Percentiles rank a stretch among this genome's conserved stretches.
These are phyloP conservation scores for Xerophyta viscosa DNA, from an alignment of 106 monocot species.

Conservation along the genomic window DNA sequence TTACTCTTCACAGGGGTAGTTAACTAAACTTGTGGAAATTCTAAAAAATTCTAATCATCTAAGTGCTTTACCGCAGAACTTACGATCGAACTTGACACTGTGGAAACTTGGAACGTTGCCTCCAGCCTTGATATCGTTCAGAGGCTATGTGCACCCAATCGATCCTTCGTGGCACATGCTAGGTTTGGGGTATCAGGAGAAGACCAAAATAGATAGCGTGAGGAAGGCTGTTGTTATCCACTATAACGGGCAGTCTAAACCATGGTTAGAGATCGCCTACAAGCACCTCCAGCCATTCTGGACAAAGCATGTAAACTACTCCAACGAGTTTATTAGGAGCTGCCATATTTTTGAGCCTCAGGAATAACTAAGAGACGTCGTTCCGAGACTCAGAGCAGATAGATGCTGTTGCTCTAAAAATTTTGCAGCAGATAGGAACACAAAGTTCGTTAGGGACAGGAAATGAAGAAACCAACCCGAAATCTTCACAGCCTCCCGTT, in stretches of 20 bases:
- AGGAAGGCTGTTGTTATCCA: conserved; percentile 77
- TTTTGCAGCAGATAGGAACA: conserved; percentile 5
- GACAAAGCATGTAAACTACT: conserved; percentile 85
- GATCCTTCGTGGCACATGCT: conserved; percentile 90
- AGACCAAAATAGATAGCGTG: conserved; percentile 44
- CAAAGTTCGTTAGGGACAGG: neutral
- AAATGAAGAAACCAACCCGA: too few species aligned
- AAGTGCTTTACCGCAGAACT: conserved; percentile 47
- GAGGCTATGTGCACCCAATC: conserved; percentile 62
- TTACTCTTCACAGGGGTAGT: too few species aligned
- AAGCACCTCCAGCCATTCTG: conserved; percentile 81
- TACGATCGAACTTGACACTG: conserved; percentile 65
- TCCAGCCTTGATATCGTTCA: conserved; percentile 85
- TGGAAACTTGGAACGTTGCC: conserved; percentile 95
- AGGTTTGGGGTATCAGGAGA: conserved; percentile 90
- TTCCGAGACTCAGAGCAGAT: too few species aligned
- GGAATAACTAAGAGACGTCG: conserved; percentile 1
- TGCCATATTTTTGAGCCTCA: conserved; percentile 72
- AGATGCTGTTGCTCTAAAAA: too few species aligned
- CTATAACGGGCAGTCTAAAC: conserved; percentile 86
- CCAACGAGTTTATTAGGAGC: conserved; percentile 69
- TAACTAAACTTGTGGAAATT: too few species aligned
- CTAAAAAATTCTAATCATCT: neutral
- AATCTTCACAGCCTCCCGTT: too few species aligned
- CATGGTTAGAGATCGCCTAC: conserved; percentile 90